Evolutionary conservation across 139 green algal species (phyloP).

Genomic region (Chlamydomonas eustigma): DNA sequence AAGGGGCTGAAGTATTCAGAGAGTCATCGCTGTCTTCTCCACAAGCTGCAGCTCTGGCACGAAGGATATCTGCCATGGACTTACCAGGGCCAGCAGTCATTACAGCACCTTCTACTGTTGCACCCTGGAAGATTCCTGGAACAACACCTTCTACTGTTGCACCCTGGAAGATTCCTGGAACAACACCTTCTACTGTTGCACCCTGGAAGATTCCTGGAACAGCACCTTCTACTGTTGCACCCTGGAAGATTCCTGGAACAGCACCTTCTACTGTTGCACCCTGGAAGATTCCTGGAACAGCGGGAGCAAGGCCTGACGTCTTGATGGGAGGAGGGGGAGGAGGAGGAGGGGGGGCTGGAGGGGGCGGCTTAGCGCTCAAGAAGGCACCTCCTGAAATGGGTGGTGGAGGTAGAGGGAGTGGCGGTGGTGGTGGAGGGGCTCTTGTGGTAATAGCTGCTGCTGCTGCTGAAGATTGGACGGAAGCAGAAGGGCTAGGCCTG

Average conservation of each 20-base stretch:
- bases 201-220: neutral
- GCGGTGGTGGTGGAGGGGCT: neutral
- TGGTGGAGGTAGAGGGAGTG: neutral
- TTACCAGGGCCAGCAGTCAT: too few species aligned
- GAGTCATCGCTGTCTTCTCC: too few species aligned
- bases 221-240: neutral
- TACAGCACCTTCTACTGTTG: too few species aligned
- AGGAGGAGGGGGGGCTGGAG: neutral
- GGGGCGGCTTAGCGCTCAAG: neutral
- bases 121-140: too few species aligned
- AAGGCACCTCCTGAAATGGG: neutral
- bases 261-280: neutral
- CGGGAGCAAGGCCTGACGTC: neutral
- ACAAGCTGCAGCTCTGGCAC: too few species aligned
- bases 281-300: neutral
- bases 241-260: neutral
- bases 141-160: too few species aligned
- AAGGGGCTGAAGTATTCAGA: too few species aligned
- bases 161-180: too few species aligned
- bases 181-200: neutral
- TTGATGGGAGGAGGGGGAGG: neutral
- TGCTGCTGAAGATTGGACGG: too few species aligned
- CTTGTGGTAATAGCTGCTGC: neutral
- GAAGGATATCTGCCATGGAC: too few species aligned
- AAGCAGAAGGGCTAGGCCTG: too few species aligned